phyloP scores from a whole-genome alignment of 2,329 filamentous ascomycete genomes.

The Fusarium floridanum region DNA sequence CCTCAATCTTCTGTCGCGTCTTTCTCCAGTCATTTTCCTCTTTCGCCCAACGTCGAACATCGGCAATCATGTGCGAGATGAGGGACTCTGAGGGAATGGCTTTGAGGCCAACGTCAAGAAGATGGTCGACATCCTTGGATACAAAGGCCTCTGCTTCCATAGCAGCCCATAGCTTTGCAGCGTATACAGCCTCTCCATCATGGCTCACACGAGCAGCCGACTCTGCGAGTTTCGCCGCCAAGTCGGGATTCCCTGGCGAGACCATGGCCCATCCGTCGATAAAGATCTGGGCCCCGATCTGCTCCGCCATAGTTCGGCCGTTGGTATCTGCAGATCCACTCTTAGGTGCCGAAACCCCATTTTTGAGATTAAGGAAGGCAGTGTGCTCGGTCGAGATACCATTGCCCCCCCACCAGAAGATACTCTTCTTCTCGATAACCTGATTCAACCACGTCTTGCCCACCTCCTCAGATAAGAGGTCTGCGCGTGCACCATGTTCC shows the following conservation, averaged over 20 bases:
- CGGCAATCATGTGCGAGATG: slow-evolving; percentile 44
- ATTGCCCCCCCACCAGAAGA: slow-evolving; percentile 19
- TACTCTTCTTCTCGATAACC: slow-evolving; percentile 8
- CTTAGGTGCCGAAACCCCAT: slow-evolving; percentile 6
- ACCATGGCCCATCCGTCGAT: slow-evolving; percentile 55
- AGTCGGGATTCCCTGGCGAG: slow-evolving; percentile 46
- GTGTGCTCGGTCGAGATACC: slow-evolving; percentile 20
- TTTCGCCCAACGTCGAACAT: slow-evolving; percentile 44
- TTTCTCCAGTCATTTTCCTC: slow-evolving; percentile 49
- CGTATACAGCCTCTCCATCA: slow-evolving; percentile 54
- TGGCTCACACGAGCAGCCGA: slow-evolving; percentile 54
- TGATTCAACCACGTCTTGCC: slow-evolving; percentile 23
- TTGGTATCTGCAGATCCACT: slow-evolving; percentile 10
- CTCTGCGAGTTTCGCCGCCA: slow-evolving; percentile 50
- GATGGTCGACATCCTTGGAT: slow-evolving; percentile 48
- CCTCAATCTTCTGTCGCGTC: slow-evolving; percentile 52
- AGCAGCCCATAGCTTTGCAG: slow-evolving; percentile 54
- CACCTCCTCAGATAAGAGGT: slow-evolving; percentile 12
- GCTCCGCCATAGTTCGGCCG: slow-evolving; percentile 5
- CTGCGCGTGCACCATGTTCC: slow-evolving; percentile 9
- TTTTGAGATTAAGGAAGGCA: slow-evolving; percentile 14
- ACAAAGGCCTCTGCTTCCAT: slow-evolving; percentile 56
- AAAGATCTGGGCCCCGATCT: slow-evolving; percentile 52
- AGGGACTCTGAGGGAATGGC: slow-evolving; percentile 47
- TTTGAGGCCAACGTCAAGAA: slow-evolving; percentile 47